A percentile compares a stretch with the other conserved stretches of the same genome.
phyloP scores from a whole-genome alignment of 2,329 filamentous ascomycete species.

The Xylaria sp. region DNA sequence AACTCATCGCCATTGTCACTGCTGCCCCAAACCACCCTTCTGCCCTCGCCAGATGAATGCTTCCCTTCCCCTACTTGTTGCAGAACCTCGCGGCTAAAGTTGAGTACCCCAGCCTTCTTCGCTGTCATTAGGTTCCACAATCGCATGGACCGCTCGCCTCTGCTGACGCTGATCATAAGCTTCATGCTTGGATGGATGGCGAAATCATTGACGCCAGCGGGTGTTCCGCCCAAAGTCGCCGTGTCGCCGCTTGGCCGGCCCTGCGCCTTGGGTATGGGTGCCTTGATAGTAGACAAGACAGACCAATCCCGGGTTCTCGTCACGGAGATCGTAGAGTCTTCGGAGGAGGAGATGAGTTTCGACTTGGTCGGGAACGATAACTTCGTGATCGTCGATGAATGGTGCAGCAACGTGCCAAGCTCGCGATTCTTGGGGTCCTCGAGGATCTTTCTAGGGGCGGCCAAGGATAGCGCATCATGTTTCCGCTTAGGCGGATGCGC shows the following conservation, averaged over 20 bases:
- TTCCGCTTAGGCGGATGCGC: constrained; percentile 63
- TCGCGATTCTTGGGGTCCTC: constrained; percentile 89
- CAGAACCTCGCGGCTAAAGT: constrained; percentile 75
- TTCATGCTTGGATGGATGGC: constrained; percentile 96
- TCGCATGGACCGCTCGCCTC: constrained; percentile 87
- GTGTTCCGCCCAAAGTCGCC: constrained; percentile 76
- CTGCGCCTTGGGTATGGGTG: constrained; percentile 76
- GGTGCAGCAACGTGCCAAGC: constrained; percentile 83
- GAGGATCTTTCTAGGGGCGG: constrained; percentile 73
- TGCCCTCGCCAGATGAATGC: constrained; percentile 79
- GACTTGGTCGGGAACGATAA: constrained; percentile 81
- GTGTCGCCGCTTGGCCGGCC: constrained; percentile 90
- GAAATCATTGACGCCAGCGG: constrained; percentile 91
- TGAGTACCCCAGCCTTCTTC: constrained; percentile 91
- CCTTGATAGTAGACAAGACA: constrained; percentile 84
- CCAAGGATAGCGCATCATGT: constrained; percentile 63
- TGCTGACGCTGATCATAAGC: constrained; percentile 90
- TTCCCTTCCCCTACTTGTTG: constrained; percentile 75
- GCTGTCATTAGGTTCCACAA: constrained; percentile 97
- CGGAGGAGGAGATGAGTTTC: constrained; percentile 84
- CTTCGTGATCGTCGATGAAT: constrained; percentile 78
- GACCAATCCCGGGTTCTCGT: constrained; percentile 89
- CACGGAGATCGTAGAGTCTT: constrained; percentile 90
- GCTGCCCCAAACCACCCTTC: constrained; percentile 78
- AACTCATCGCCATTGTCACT: constrained; percentile 77